Conservation (phyloP, 768 basidiomycete genomes). For the Paxillus rubicundulus region DNA sequence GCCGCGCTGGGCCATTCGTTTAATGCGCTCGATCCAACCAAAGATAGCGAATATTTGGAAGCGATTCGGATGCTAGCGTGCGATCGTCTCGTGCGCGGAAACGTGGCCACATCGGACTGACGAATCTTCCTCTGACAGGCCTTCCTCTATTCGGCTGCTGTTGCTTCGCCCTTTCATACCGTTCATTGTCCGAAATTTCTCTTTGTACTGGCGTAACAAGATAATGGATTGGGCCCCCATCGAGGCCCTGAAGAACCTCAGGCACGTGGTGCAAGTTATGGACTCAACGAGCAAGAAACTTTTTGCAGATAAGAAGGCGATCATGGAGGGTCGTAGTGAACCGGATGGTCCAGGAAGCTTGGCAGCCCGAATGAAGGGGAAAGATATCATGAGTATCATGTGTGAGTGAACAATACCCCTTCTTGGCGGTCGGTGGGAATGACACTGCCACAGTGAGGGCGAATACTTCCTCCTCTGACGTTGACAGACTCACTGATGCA, state of each 20-base stretch:
- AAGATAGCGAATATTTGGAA: conserved; percentile 26
- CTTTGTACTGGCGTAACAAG: conserved; percentile 31
- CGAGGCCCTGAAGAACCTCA: conserved; percentile 24
- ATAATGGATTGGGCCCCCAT: conserved; percentile 34
- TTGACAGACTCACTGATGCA: conserved; percentile 32
- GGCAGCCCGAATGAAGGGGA: conserved; percentile 19
- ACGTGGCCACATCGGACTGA: not conserved
- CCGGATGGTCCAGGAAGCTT: conserved; percentile 8
- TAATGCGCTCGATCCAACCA: conserved; percentile 24
- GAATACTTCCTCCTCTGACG: conserved; percentile 29
- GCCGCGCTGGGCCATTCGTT: conserved; percentile 35
- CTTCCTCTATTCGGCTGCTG: conserved; percentile 21
- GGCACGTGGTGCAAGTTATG: conserved; percentile 30
- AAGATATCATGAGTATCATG: conserved; percentile 42
- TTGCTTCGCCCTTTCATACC: conserved; percentile 34
- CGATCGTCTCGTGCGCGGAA: not conserved
- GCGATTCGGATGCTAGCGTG: conserved; percentile 33
- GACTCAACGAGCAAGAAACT: conserved; percentile 26
- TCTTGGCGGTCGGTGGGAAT: not conserved
- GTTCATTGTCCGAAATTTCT: conserved; percentile 27
- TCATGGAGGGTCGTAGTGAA: conserved; percentile 10
- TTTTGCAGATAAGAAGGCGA: conserved; percentile 30
- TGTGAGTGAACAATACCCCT: conserved; percentile 21
- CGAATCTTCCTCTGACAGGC: conserved; percentile 14
- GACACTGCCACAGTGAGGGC: conserved; percentile 28